Conservation (phyloP, 2,329 filamentous ascomycete genomes). For the Ophiosphaerella herpotricha region DNA sequence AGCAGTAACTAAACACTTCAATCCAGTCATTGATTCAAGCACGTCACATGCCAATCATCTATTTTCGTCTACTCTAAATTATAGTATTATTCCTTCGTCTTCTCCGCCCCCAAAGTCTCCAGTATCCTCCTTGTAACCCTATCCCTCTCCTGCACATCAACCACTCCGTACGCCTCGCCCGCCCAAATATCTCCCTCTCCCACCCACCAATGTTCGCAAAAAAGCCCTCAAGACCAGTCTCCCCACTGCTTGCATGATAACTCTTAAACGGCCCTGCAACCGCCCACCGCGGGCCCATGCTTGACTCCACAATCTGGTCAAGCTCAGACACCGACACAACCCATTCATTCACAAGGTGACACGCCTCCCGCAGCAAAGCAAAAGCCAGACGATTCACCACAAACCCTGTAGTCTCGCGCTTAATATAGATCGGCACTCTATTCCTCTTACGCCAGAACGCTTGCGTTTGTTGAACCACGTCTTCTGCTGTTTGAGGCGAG, state of each 20-base stretch:
- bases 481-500: slow-evolving; percentile 47
- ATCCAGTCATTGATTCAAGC: no score
- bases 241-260: slow-evolving; percentile 63
- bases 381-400: slow-evolving; percentile 64
- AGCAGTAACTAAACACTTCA: no score
- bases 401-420: slow-evolving; percentile 60
- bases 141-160: slow-evolving; percentile 49
- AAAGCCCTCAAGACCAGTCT: slow-evolving; percentile 57
- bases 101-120: slow-evolving; percentile 44
- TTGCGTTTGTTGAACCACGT: slow-evolving; percentile 48
- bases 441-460: slow-evolving; percentile 52
- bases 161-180: slow-evolving; percentile 55
- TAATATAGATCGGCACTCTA: slow-evolving; percentile 55
- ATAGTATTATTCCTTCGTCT: slow-evolving; percentile 1
- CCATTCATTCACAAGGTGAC: slow-evolving; percentile 57
- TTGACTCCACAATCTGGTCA: slow-evolving; percentile 52
- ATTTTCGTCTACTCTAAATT: no score
- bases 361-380: slow-evolving; percentile 60
- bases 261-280: slow-evolving; percentile 60
- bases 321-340: slow-evolving; percentile 59
- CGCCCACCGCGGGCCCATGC: slow-evolving; percentile 33
- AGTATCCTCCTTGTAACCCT: slow-evolving; percentile 49
- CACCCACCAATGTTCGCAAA: slow-evolving; percentile 60
- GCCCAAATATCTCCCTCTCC: slow-evolving; percentile 52
- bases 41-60: no score